Conservation (phyloP, 305 asterid genomes). For the Nicotiana rustica region DNA sequence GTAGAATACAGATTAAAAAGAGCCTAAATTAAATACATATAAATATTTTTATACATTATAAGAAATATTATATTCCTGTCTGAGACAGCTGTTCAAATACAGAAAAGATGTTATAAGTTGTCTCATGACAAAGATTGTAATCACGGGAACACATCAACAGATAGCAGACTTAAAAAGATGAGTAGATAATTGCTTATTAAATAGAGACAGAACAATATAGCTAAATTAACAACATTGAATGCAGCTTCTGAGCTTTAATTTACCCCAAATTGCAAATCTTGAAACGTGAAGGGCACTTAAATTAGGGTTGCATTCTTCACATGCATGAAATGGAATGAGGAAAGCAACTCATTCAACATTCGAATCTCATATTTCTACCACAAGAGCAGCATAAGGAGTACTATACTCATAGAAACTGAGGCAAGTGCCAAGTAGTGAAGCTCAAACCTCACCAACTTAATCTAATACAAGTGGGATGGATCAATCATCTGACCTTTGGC, state of each 20-base stretch:
- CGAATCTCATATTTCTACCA: background rate
- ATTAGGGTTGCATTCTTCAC: background rate
- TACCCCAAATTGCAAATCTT: background rate
- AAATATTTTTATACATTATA: too few relatives aligned
- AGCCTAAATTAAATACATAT: background rate
- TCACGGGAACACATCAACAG: too few relatives aligned
- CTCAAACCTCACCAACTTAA: background rate
- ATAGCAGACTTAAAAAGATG: background rate
- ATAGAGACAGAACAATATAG: background rate
- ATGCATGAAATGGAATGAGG: background rate
- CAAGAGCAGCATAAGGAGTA: background rate
- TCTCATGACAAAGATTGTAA: too few relatives aligned
- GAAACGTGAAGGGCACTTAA: background rate
- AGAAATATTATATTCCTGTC: background rate
- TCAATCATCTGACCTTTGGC: constrained; percentile 57
- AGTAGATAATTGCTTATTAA: background rate
- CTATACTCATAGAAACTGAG: background rate
- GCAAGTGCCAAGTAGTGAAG: background rate
- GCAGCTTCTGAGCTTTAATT: background rate
- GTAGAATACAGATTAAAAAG: background rate
- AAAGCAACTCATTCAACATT: background rate
- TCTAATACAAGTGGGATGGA: background rate
- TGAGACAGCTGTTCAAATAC: background rate
- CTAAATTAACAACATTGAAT: background rate
- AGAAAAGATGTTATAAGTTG: too few relatives aligned